Conservation (phyloP, 495 filamentous ascomycete genomes). For the Lindgomyces ingoldianus region DNA sequence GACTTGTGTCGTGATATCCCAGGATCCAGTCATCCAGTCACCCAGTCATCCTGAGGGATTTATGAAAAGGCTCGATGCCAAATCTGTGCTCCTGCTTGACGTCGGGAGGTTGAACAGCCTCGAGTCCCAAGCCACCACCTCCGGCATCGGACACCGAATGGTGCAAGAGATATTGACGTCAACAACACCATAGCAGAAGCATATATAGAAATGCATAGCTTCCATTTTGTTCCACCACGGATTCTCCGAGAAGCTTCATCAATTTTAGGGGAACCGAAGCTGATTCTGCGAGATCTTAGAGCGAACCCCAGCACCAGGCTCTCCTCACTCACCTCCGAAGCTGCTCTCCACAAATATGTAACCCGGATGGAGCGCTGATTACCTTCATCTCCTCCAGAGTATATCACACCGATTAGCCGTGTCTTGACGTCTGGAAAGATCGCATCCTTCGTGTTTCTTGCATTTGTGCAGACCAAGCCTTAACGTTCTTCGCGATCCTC, state of each 20-base stretch:
- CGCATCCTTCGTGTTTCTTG: background rate
- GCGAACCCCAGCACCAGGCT: background rate
- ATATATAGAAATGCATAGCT: background rate
- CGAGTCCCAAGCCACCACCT: background rate
- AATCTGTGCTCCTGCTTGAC: background rate
- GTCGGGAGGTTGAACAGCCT: background rate
- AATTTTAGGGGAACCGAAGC: slow-evolving; percentile 22
- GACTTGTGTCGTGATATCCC: background rate
- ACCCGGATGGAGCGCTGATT: no score
- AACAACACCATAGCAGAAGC: background rate
- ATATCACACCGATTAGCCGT: no score
- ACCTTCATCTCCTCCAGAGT: no score
- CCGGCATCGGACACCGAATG: slow-evolving; percentile 14
- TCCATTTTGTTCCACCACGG: background rate
- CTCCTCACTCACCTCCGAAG: slow-evolving; percentile 12
- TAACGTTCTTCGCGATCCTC: background rate
- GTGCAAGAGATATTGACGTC: background rate
- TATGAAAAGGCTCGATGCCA: background rate
- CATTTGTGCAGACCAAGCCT: background rate
- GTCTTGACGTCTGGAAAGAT: no score
- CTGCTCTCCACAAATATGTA: slow-evolving; percentile 17
- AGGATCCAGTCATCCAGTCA: slow-evolving; percentile 9
- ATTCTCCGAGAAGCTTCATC: slow-evolving; percentile 22
- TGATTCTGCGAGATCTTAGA: background rate
- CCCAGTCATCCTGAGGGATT: background rate